Conservation (phyloP, 164 flowering plant species). For the Buxus sempervirens region DNA sequence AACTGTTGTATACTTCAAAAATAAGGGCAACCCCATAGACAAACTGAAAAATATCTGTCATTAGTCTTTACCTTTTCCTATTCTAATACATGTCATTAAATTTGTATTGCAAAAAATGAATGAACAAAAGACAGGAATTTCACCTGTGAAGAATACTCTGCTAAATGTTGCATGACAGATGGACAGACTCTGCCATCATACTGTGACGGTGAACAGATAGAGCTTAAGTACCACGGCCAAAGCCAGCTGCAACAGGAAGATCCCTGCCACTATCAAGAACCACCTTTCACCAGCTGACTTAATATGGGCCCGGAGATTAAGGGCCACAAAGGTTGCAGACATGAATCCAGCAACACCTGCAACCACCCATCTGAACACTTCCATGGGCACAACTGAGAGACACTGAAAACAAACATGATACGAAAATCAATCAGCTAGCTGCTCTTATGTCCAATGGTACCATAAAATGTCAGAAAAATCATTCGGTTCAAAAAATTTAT, state of each 20-base stretch:
- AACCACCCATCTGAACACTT: constrained; percentile 83
- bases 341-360: constrained; percentile 94
- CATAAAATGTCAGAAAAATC: background rate
- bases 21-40: too few species aligned
- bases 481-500: background rate
- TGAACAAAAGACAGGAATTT: constrained; percentile 18
- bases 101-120: constrained; percentile 24
- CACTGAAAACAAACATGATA: constrained; percentile 46
- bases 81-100: background rate
- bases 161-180: constrained; percentile 15
- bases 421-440: background rate
- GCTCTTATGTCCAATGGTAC: background rate
- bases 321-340: constrained; percentile 94
- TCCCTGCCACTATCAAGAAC: constrained; percentile 86
- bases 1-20: too few species aligned
- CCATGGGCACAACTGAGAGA: constrained; percentile 73
- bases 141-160: background rate
- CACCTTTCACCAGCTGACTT: constrained; percentile 90
- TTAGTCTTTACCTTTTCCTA: too few species aligned
- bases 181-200: constrained; percentile 23
- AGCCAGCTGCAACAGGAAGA: constrained; percentile 88
- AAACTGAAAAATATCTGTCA: too few species aligned
- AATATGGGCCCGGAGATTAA: constrained; percentile 84
- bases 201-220: constrained; percentile 82
- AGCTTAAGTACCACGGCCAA: constrained; percentile 75